Base-by-base conservation (phyloP, 2,329 filamentous ascomycete species). In the Exophiala aquamarina region DNA sequence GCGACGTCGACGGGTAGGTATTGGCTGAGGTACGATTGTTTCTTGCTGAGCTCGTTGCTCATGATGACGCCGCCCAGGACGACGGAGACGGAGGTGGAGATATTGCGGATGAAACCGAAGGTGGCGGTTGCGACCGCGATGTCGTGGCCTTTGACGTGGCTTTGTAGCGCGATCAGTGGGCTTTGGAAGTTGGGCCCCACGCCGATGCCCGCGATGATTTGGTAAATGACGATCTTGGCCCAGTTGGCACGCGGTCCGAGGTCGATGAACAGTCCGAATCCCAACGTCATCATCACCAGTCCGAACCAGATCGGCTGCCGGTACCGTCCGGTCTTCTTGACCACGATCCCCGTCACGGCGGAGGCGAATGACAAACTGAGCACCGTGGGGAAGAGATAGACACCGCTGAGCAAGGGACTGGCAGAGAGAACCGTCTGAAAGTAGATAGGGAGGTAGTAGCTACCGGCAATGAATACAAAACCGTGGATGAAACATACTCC, bases 371-470 rank as follows among this genome's bases (percentile, higher is more conserved):
- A 87, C 3, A 89, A 70, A 2, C 82, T 75, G 26, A 92, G 62
- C 7, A 86, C 86, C 52, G 80, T 81, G 0, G 88, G 84, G 11
- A 93, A 74, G 13, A 89, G 66, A 61, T 89, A 89, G 39, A 91
- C 81, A 40, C 89, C 89, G 1, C 83, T 87, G 21, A 86, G 70
- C 28, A 91, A 78, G 0, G 88, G 84, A 0, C 77, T 75, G 2
- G 81, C 81, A 40, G 85, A 78, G 34, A 88, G 74, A 41, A 87
- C 82, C 41, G 84, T 79, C 68, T 94, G 89, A 68, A 90, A 92
- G 72, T 94, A 95, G 2, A 95, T 76, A 0, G 89, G 89, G 3
- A 94, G 74, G 70, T 87, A 94, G 73, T 92, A 94, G 52, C 79
- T 82, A 21, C 80, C 82, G 1, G 84, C 80, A 61, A 92, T 89